A percentile compares a stretch with the other conserved stretches of the same genome.
Conservation (phyloP, 192 early-diverging fungal species). For the Obelidium mucronatum region DNA sequence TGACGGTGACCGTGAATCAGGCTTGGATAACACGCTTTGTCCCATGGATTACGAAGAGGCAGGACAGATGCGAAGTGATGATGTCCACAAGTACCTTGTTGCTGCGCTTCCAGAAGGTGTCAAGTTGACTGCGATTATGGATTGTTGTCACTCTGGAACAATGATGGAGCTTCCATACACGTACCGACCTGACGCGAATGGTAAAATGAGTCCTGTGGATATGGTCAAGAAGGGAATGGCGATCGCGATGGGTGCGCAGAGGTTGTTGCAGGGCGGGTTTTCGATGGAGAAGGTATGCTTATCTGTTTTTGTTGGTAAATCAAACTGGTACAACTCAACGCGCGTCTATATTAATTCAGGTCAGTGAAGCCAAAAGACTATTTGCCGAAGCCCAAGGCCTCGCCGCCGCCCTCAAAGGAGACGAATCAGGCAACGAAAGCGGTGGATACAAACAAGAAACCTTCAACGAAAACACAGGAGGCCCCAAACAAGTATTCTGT, state of each 20-base stretch:
- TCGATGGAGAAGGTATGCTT: neutral
- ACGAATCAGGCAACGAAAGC: neutral
- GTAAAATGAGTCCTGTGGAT: conserved; percentile 13
- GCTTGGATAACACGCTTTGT: conserved; percentile 65
- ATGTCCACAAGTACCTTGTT: conserved; percentile 67
- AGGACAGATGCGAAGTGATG: conserved; percentile 76
- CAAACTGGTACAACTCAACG: neutral
- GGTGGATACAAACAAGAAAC: conserved; percentile 26
- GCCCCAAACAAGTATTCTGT: conserved; percentile 51
- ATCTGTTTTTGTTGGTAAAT: neutral
- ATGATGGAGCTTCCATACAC: conserved; percentile 37
- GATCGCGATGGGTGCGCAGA: neutral
- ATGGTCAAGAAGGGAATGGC: neutral
- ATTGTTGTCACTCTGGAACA: conserved; percentile 73
- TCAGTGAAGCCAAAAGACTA: neutral
- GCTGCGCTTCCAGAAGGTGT: conserved; percentile 69
- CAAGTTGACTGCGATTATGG: conserved; percentile 75
- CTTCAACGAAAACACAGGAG: conserved; percentile 35
- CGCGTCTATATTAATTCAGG: neutral
- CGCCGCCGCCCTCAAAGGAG: neutral
- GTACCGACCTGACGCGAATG: conserved; percentile 27
- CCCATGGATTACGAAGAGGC: conserved; percentile 73
- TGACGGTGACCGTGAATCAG: conserved; percentile 45
- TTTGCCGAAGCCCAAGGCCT: conserved; percentile 12
- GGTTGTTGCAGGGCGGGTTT: conserved; percentile 19